Conservation (phyloP, 306 rosid genomes). For the Alnus glutinosa region DNA sequence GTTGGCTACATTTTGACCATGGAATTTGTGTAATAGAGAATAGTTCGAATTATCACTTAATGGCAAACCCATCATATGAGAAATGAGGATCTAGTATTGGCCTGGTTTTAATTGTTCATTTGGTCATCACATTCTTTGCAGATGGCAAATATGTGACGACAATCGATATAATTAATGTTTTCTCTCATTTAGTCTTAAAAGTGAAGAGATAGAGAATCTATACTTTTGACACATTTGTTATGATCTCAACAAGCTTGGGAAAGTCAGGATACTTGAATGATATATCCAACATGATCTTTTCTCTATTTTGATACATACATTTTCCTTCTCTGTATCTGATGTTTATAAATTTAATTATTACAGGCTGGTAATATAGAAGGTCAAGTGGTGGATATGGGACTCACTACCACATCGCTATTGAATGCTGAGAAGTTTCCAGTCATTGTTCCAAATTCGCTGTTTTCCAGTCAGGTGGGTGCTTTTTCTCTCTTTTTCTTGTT, state of each 20-base stretch:
- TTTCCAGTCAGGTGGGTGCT: slow-evolving; percentile 75
- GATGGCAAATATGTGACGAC: neutral
- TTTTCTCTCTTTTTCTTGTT: neutral
- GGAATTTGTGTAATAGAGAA: slow-evolving; percentile 6
- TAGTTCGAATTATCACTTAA: neutral
- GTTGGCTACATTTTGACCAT: neutral
- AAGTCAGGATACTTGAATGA: neutral
- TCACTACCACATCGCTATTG: slow-evolving; percentile 75
- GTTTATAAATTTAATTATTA: slow-evolving; percentile 24
- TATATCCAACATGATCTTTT: neutral
- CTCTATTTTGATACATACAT: neutral
- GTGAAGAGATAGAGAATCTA: neutral
- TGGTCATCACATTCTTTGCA: neutral
- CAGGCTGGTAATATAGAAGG: slow-evolving; percentile 95
- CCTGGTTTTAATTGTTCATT: neutral
- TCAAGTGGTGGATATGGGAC: slow-evolving; percentile 95
- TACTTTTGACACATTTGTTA: neutral
- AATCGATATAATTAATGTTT: neutral
- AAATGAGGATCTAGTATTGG: neutral
- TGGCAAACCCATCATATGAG: neutral
- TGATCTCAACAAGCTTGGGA: neutral
- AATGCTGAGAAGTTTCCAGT: slow-evolving; percentile 90
- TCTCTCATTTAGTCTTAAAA: neutral
- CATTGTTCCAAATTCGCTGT: slow-evolving; percentile 82
- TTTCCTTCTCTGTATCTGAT: neutral